These are phyloP conservation scores for Dryas integrifolia DNA, from an alignment of 331 rosid genomes.

Conservation along the genomic window DNA sequence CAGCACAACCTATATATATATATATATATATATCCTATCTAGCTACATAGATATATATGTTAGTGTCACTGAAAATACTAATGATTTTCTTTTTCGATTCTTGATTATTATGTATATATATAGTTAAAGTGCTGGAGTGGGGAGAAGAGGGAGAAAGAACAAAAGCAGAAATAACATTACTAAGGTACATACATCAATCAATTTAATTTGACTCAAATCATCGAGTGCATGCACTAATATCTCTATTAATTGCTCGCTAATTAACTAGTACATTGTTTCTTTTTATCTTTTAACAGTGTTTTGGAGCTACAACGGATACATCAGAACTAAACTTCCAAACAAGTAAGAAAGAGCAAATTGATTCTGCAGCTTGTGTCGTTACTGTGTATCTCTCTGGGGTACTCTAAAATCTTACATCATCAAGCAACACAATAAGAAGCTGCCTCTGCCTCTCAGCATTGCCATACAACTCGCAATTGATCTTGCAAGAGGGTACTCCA, in stretches of 20 bases:
- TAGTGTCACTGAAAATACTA: too few species aligned
- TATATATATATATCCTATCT: not conserved
- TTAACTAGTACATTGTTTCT: not conserved
- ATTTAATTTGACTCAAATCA: not conserved
- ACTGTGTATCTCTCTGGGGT: slow-evolving; percentile 11
- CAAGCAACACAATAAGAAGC: slow-evolving; percentile 5
- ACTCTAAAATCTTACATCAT: slow-evolving; percentile 3
- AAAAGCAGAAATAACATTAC: not conserved
- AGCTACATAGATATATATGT: too few species aligned
- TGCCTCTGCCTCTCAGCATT: not conserved
- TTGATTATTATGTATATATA: not conserved
- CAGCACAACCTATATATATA: too few species aligned
- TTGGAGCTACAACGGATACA: slow-evolving; percentile 17
- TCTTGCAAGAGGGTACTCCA: slow-evolving; percentile 11
- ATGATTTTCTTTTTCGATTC: not conserved
- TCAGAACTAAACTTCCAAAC: not conserved
- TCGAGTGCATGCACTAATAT: too few species aligned
- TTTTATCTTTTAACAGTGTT: not conserved
- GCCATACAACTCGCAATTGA: slow-evolving; percentile 1
- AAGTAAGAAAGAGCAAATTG: not conserved
- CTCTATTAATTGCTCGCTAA: too few species aligned
- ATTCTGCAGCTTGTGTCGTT: not conserved
- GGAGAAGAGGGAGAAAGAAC: not conserved
- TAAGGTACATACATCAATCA: not conserved
- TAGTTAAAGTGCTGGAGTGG: slow-evolving; percentile 17